A percentile compares a stretch with the other conserved stretches of the same genome.
Evolutionary conservation across 352 stramenopile genomes (phyloP).

Genomic region (Blastocystis sp.): DNA sequence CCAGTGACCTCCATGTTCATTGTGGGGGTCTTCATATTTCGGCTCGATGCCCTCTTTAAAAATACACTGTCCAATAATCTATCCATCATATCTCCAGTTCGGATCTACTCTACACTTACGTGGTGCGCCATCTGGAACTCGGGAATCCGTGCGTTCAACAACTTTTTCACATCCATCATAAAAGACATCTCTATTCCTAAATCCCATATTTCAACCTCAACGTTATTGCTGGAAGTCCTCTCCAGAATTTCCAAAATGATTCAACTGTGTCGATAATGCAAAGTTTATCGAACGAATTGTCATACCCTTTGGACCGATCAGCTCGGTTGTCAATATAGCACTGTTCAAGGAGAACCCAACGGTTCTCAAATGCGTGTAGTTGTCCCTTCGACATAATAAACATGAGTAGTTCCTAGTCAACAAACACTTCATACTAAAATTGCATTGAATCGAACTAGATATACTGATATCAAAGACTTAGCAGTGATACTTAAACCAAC

Average conservation of each 20-base stretch:
- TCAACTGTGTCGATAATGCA: constrained; percentile 77
- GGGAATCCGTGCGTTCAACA: background rate
- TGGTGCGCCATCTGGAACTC: background rate
- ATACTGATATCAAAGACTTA: background rate
- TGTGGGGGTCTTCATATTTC: constrained; percentile 80
- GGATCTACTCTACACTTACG: background rate
- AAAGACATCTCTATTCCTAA: constrained; percentile 55
- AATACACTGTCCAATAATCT: constrained; percentile 66
- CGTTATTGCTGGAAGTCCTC: constrained; percentile 72
- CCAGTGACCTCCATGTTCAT: constrained; percentile 75
- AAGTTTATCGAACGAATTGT: constrained; percentile 78
- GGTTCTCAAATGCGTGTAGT: constrained; percentile 72
- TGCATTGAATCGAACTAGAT: constrained; percentile 33
- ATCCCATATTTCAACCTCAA: background rate
- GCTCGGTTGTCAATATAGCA: constrained; percentile 68
- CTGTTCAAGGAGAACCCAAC: constrained; percentile 79
- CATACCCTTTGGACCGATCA: constrained; percentile 74
- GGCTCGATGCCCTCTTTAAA: constrained; percentile 80
- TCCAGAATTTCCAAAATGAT: constrained; percentile 82
- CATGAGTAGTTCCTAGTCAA: background rate
- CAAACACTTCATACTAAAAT: background rate
- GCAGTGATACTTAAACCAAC: constrained; percentile 56
- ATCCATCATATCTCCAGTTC: background rate
- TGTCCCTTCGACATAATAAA: background rate
- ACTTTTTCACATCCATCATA: constrained; percentile 49